These are phyloP conservation scores for Gentiana macrophylla DNA, from an alignment of 257 asterid genomes.

Conservation along the genomic window DNA sequence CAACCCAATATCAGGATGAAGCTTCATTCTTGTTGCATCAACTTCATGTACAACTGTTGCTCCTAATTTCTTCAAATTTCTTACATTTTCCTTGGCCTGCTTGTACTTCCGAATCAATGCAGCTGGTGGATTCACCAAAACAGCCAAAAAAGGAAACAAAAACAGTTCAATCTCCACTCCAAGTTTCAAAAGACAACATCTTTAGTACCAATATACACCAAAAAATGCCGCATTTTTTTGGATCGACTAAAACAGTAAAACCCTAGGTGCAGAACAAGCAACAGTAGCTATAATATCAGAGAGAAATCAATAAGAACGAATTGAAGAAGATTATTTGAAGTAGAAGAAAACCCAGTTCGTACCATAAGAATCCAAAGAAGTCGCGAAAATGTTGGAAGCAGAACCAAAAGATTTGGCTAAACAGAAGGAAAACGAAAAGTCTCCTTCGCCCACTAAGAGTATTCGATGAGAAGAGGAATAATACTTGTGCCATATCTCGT, in stretches of 20 bases:
- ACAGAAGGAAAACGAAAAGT: conserved; percentile 42
- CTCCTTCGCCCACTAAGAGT: conserved; percentile 61
- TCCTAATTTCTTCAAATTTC: conserved; percentile 23
- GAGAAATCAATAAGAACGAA: background rate
- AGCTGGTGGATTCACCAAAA: conserved; percentile 15
- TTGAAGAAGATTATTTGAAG: background rate
- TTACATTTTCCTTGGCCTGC: conserved; percentile 31
- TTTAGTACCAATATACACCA: background rate
- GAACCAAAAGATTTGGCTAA: conserved; percentile 35
- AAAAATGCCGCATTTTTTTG: background rate
- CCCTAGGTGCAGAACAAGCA: background rate
- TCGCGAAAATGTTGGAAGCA: conserved; percentile 47
- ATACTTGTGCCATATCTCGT: conserved; percentile 33
- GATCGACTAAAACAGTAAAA: background rate
- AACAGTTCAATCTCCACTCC: background rate
- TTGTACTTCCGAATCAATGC: conserved; percentile 37
- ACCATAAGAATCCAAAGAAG: conserved; percentile 53
- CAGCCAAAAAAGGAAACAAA: background rate
- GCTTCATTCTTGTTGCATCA: conserved; percentile 41
- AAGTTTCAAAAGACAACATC: background rate
- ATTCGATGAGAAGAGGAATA: conserved; percentile 39
- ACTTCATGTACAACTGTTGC: conserved; percentile 38
- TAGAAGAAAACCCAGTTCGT: background rate
- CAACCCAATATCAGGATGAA: conserved; percentile 13
- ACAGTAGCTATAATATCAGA: background rate